These are phyloP conservation scores for Apiospora marii DNA, from an alignment of 2,329 filamentous ascomycete species.

Conservation along the genomic window DNA sequence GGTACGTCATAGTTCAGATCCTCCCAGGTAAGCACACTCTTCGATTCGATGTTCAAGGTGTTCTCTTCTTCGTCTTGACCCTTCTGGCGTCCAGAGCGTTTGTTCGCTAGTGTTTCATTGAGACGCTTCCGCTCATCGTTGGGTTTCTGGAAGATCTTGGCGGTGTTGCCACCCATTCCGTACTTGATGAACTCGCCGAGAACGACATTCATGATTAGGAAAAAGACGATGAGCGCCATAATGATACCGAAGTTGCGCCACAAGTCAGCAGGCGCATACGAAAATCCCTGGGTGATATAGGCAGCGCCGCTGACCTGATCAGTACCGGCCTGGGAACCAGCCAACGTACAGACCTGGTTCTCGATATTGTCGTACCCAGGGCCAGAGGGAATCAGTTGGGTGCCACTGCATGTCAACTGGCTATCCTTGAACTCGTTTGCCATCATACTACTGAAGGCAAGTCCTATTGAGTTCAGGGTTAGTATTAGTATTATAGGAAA, in stretches of 20 bases:
- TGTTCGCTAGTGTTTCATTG: constrained; percentile 68
- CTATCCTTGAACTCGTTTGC: constrained; percentile 82
- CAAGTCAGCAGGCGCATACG: constrained; percentile 70
- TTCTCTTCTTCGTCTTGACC: constrained; percentile 54
- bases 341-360: constrained; percentile 82
- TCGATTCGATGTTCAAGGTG: constrained; percentile 65
- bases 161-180: constrained; percentile 80
- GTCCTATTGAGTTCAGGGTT: constrained; percentile 49
- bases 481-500: not conserved
- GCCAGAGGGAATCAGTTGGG: constrained; percentile 76
- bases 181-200: constrained; percentile 82
- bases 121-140: constrained; percentile 71
- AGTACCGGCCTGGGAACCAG: constrained; percentile 74
- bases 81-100: constrained; percentile 63
- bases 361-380: constrained; percentile 73
- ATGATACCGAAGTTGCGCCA: constrained; percentile 90
- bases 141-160: constrained; percentile 78
- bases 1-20: constrained; percentile 80
- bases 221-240: constrained; percentile 75
- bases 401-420: constrained; percentile 71
- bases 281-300: constrained; percentile 75
- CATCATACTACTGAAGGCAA: constrained; percentile 82
- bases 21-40: constrained; percentile 84
- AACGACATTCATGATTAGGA: constrained; percentile 77
- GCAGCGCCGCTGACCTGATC: constrained; percentile 67